Evolutionary conservation across 1,284 basidiomycete genomes (phyloP).

Genomic region (Ustilago lituana): DNA sequence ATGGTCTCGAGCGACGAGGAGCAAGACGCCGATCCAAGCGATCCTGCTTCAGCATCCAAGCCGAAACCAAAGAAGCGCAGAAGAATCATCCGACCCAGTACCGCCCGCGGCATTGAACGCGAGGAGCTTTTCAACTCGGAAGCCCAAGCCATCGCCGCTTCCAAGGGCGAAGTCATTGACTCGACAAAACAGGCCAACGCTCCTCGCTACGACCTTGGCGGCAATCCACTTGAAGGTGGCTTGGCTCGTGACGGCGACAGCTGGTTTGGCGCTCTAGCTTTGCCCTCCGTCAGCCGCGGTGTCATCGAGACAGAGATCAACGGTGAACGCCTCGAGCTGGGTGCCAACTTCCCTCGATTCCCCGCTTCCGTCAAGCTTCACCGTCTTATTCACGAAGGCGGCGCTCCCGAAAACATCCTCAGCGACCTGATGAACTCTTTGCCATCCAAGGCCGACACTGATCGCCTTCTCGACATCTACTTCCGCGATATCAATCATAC

Average conservation of each 20-base stretch:
- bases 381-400: slow-evolving; percentile 62
- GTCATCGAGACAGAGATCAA: slow-evolving; percentile 62
- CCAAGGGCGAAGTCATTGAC: slow-evolving; percentile 48
- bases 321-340: slow-evolving; percentile 62
- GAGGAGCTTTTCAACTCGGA: slow-evolving; percentile 59
- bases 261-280: slow-evolving; percentile 62
- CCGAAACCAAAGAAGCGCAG: slow-evolving; percentile 45
- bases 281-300: slow-evolving; percentile 60
- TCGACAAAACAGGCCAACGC: slow-evolving; percentile 26
- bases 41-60: slow-evolving; percentile 9
- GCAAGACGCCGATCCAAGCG: slow-evolving; percentile 30
- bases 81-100: slow-evolving; percentile 46
- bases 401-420: slow-evolving; percentile 57
- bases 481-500: slow-evolving; percentile 81
- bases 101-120: slow-evolving; percentile 54
- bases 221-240: slow-evolving; percentile 59
- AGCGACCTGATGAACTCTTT: slow-evolving; percentile 57
- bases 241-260: slow-evolving; percentile 59
- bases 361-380: slow-evolving; percentile 60
- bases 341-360: slow-evolving; percentile 58
- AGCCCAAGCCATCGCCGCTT: slow-evolving; percentile 43
- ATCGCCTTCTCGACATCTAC: slow-evolving; percentile 59
- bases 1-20: slow-evolving; percentile 45
- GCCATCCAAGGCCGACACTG: slow-evolving; percentile 51
- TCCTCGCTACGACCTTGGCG: slow-evolving; percentile 42